Percentiles rank a stretch among this genome's conserved stretches.
These are phyloP conservation scores for Colletotrichum paranaense DNA, from an alignment of 2,329 filamentous ascomycete genomes.

Conservation along the genomic window DNA sequence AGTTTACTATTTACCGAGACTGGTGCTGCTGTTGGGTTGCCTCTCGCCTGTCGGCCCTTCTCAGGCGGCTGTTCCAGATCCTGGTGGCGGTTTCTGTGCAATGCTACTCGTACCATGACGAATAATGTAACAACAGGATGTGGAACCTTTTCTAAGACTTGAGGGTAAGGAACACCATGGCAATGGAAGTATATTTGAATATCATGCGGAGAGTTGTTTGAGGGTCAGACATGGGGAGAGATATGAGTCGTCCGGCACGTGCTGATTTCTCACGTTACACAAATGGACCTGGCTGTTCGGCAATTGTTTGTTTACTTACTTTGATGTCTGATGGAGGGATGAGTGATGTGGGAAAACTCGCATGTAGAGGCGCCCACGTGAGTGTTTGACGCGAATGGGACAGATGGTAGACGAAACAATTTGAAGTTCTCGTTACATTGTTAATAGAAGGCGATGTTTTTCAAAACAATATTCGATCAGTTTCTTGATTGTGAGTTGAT, in stretches of 20 bases:
- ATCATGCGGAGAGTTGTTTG: not conserved
- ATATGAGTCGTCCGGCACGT: not conserved
- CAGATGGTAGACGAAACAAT: no score
- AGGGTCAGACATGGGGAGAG: not conserved
- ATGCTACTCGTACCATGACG: not conserved
- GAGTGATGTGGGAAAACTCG: not conserved
- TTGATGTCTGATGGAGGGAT: not conserved
- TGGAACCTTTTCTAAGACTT: not conserved
- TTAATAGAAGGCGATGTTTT: no score
- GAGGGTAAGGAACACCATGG: not conserved
- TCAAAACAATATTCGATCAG: accelerated
- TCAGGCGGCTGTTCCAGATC: constrained; percentile 1
- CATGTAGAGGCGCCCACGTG: not conserved
- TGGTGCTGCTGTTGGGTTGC: not conserved
- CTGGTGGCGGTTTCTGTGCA: not conserved
- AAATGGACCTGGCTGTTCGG: not conserved
- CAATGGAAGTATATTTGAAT: not conserved
- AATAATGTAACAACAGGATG: not conserved
- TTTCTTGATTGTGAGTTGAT: no score
- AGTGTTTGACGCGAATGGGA: not conserved
- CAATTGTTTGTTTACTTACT: not conserved
- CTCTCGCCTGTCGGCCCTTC: not conserved
- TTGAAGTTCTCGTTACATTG: no score
- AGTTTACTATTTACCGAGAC: no score
- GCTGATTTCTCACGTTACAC: not conserved